These are phyloP conservation scores for Picochlorum costavermella DNA, from an alignment of 139 green algal species.

Conservation along the genomic window DNA sequence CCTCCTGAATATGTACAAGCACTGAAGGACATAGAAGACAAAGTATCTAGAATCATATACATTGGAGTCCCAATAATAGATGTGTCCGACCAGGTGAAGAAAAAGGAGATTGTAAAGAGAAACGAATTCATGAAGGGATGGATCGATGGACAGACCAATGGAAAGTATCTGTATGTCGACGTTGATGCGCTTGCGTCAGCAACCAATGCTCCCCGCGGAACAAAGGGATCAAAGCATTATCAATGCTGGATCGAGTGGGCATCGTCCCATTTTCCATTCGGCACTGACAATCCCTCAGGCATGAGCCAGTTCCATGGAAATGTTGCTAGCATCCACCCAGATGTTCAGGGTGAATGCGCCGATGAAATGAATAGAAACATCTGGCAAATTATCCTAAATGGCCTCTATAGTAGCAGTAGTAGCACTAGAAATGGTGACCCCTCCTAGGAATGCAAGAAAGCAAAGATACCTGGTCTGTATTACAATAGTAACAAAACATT, in stretches of 20 bases:
- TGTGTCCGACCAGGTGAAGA: background rate
- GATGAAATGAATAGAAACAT: constrained; percentile 14
- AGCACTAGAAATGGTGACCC: too few species aligned
- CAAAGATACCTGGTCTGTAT: too few species aligned
- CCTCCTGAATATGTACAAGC: background rate
- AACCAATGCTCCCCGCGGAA: background rate
- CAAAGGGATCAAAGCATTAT: constrained; percentile 5
- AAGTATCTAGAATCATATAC: background rate
- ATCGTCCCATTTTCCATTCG: background rate
- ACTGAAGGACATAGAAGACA: background rate
- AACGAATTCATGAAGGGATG: constrained; percentile 12
- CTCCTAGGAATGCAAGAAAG: too few species aligned
- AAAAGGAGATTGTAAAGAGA: background rate
- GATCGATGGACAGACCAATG: constrained; percentile 3
- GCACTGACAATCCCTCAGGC: constrained; percentile 3
- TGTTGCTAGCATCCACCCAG: constrained; percentile 4
- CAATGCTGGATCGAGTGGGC: constrained; percentile 10
- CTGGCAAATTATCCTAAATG: constrained; percentile 10
- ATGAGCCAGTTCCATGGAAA: background rate
- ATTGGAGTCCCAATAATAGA: constrained; percentile 7
- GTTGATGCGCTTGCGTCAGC: constrained; percentile 2
- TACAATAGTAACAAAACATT: too few species aligned
- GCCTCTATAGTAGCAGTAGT: background rate
- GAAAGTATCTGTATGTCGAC: constrained; percentile 8
- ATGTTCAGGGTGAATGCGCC: constrained; percentile 9